These are phyloP conservation scores for Suillus americanus DNA, from an alignment of 768 basidiomycete genomes.

Conservation along the genomic window DNA sequence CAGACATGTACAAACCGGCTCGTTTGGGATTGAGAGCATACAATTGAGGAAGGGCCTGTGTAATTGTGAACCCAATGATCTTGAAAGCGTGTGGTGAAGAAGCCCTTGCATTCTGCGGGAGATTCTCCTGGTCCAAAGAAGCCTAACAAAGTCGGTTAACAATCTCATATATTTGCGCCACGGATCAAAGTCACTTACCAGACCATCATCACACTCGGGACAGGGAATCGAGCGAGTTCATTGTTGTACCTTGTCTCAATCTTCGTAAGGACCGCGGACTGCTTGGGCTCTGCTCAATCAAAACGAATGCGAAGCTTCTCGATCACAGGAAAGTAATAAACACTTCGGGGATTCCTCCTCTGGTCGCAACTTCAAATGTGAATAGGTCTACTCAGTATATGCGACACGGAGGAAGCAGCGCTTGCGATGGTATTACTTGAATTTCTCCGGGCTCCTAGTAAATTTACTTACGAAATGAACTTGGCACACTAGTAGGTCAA, in stretches of 20 bases:
- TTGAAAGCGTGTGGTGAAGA: neutral
- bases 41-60: neutral
- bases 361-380: neutral
- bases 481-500: neutral
- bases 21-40: neutral
- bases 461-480: neutral
- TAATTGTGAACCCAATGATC: neutral
- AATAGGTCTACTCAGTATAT: neutral
- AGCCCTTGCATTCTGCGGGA: neutral
- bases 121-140: neutral
- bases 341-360: neutral
- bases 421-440: neutral
- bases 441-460: neutral
- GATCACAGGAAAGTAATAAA: neutral
- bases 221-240: neutral
- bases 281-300: neutral
- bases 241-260: neutral
- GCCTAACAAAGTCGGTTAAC: neutral
- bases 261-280: neutral
- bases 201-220: neutral
- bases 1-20: neutral
- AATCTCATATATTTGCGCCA: neutral
- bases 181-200: neutral
- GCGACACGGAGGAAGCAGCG: neutral
- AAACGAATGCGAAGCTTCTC: neutral